Evolutionary conservation across 345 rosid species (phyloP).

Genomic region (Camelina laxa): DNA sequence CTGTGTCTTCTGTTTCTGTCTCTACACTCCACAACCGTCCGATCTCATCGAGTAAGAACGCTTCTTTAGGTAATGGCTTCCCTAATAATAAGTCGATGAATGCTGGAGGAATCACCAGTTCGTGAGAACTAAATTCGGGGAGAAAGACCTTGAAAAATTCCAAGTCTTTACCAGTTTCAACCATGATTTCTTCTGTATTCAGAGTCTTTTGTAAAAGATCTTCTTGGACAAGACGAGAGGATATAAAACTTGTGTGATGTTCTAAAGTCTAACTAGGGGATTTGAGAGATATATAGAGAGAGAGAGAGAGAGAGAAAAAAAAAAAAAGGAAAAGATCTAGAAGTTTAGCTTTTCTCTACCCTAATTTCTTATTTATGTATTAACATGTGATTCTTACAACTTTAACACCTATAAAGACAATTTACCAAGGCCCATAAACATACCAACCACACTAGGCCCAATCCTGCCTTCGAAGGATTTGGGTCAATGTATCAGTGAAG

Average conservation of each 20-base stretch:
- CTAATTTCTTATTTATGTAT: background rate
- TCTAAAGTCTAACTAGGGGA: background rate
- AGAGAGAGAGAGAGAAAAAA: no score
- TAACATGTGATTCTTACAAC: background rate
- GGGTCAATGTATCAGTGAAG: background rate
- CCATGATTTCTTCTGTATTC: slow-evolving; percentile 19
- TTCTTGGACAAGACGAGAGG: background rate
- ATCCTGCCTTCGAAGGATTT: background rate
- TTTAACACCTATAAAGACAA: background rate
- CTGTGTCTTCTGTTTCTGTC: slow-evolving; percentile 24
- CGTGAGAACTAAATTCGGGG: slow-evolving; percentile 33
- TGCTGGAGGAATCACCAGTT: slow-evolving; percentile 44
- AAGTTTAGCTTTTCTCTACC: background rate
- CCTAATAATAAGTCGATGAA: slow-evolving; percentile 33
- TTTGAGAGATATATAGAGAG: background rate
- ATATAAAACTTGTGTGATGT: slow-evolving; percentile 1
- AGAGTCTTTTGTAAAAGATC: background rate
- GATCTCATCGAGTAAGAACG: slow-evolving; percentile 35
- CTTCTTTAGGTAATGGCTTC: slow-evolving; percentile 27
- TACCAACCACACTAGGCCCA: background rate
- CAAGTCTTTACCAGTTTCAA: slow-evolving; percentile 28
- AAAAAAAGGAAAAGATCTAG: background rate
- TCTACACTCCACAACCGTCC: slow-evolving; percentile 35
- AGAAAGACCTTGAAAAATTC: slow-evolving; percentile 45
- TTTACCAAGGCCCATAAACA: background rate